These are phyloP conservation scores for Auricularia cornea DNA, from an alignment of 768 basidiomycete genomes.

Conservation along the genomic window DNA sequence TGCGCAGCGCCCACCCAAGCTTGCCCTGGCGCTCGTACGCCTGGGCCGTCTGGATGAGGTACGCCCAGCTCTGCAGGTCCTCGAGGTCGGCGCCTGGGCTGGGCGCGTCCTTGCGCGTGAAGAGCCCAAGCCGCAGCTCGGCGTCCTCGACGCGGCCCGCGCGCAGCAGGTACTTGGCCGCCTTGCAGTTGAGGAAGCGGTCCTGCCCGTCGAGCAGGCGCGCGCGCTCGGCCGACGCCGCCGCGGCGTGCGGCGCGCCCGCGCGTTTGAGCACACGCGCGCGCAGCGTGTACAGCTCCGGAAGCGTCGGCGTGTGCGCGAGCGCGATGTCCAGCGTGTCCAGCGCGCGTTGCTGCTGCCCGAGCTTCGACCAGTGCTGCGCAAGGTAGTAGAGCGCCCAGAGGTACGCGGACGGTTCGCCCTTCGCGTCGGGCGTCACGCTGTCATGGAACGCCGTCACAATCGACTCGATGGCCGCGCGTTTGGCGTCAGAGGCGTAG, in stretches of 20 bases:
- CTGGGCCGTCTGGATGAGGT: conserved; percentile 74
- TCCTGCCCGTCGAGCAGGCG: conserved; percentile 86
- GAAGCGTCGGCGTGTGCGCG: conserved; percentile 84
- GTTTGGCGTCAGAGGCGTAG: conserved; percentile 60
- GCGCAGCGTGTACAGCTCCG: conserved; percentile 76
- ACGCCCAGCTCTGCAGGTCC: conserved; percentile 93
- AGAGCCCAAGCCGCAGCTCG: conserved; percentile 63
- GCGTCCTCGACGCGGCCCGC: conserved; percentile 77
- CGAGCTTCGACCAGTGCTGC: conserved; percentile 72
- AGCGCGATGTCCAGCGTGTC: conserved; percentile 57
- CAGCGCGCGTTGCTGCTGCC: conserved; percentile 43
- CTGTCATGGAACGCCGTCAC: conserved; percentile 42
- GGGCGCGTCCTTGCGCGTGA: conserved; percentile 87
- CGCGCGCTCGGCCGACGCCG: conserved; percentile 70
- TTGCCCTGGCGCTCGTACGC: conserved; percentile 57
- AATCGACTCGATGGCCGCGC: conserved; percentile 57
- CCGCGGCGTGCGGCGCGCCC: conserved; percentile 72
- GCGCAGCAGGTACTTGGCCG: conserved; percentile 81
- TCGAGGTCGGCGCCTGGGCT: conserved; percentile 73
- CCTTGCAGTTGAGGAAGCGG: conserved; percentile 88
- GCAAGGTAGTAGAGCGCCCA: conserved; percentile 96
- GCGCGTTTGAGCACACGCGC: conserved; percentile 81
- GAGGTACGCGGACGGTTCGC: conserved; percentile 66
- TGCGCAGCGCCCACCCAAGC: conserved; percentile 74
- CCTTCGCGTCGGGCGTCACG: conserved; percentile 11